Percentiles rank a stretch among this genome's conserved stretches.
phyloP scores from a whole-genome alignment of 1,139 yeast species.

The Scheffersomyces illinoinensis region DNA sequence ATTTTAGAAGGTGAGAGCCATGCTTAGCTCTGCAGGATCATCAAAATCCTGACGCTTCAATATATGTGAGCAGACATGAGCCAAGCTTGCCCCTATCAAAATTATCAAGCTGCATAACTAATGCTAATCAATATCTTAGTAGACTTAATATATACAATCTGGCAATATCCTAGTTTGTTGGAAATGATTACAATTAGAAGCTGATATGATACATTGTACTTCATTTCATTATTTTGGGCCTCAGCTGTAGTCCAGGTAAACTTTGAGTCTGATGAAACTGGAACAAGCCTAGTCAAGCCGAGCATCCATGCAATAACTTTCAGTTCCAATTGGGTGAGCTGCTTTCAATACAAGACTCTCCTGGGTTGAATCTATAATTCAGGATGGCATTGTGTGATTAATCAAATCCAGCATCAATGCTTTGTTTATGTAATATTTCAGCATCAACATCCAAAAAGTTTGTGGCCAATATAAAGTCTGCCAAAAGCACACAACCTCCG shows the following conservation, averaged over 20 bases:
- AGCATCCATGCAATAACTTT: no score
- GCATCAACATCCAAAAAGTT: constrained; percentile 43
- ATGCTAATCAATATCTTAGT: background rate
- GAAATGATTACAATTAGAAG: background rate
- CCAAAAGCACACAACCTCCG: constrained; percentile 52
- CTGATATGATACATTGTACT: background rate
- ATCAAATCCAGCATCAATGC: background rate
- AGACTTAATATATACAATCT: no score
- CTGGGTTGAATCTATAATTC: background rate
- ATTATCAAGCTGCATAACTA: background rate
- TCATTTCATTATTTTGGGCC: background rate
- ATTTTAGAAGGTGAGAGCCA: background rate
- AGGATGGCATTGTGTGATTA: background rate
- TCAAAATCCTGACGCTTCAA: background rate
- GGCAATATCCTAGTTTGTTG: background rate
- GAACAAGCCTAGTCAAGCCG: no score
- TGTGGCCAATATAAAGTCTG: constrained; percentile 44
- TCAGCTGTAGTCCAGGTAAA: background rate
- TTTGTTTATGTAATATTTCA: constrained; percentile 31
- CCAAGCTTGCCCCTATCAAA: background rate
- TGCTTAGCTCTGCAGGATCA: background rate
- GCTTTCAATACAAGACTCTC: background rate
- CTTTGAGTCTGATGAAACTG: no score
- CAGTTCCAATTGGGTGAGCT: no score
- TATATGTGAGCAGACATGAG: background rate